Conservation (phyloP, 148 eudicot genomes). For the Persicaria tinctoria region DNA sequence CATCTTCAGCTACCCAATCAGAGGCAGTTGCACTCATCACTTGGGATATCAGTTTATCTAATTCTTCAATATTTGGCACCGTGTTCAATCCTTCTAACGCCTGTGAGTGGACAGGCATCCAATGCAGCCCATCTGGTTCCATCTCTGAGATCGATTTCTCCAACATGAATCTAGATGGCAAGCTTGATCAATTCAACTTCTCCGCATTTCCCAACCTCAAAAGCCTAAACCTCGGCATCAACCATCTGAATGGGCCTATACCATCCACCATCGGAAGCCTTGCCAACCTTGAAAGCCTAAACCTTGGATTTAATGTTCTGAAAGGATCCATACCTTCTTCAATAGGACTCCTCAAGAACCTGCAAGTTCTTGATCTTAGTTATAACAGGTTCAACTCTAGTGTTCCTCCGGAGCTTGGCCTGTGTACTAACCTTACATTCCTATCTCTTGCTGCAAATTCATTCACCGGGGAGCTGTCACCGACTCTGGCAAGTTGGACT, state of each 20-base stretch:
- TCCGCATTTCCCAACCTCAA: not conserved
- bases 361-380: not conserved
- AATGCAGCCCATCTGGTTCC: not conserved
- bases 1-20: too few relatives aligned
- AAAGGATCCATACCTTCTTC: too few relatives aligned
- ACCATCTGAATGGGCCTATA: not conserved
- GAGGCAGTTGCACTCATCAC: too few relatives aligned
- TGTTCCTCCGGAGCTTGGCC: constrained; percentile 10
- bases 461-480: constrained; percentile 25
- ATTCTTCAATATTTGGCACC: too few relatives aligned
- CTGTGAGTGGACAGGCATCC: not conserved
- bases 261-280: not conserved
- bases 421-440: constrained; percentile 20
- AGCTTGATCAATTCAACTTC: not conserved
- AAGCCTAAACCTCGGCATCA: not conserved
- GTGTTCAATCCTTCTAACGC: rapidly evolving
- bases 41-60: too few relatives aligned
- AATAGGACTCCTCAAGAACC: not conserved
- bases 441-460: constrained; percentile 3
- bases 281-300: constrained; percentile 10
- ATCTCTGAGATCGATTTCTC: not conserved
- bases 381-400: not conserved
- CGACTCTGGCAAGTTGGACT: constrained; percentile 29
- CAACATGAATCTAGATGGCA: not conserved
- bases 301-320: too few relatives aligned